Conservation (phyloP, 139 green algal genomes). For the Protoeuglena noctilucae region DNA sequence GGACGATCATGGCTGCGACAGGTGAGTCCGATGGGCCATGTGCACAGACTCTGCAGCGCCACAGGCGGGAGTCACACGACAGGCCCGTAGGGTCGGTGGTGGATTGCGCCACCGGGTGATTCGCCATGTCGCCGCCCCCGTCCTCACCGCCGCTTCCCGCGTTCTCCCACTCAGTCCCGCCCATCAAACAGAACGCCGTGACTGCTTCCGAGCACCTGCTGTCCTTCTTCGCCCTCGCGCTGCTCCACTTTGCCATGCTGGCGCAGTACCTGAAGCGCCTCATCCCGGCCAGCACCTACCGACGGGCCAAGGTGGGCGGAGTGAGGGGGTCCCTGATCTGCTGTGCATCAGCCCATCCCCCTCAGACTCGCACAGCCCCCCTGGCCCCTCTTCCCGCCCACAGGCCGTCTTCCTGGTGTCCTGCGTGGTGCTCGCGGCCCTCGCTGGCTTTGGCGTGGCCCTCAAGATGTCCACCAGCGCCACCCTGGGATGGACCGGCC, state of each 20-base stretch:
- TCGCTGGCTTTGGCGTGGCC: conserved; percentile 36
- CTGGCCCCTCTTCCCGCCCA: conserved; percentile 7
- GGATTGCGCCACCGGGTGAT: too few relatives aligned
- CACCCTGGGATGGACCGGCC: conserved; percentile 84
- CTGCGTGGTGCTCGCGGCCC: conserved; percentile 14
- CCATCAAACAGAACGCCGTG: conserved; percentile 94
- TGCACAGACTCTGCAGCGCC: too few relatives aligned
- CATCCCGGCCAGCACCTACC: conserved; percentile 14
- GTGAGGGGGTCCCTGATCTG: background rate
- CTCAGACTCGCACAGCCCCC: too few relatives aligned
- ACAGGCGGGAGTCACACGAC: too few relatives aligned
- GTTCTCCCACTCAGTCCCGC: conserved; percentile 69
- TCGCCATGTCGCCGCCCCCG: too few relatives aligned
- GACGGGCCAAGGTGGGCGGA: conserved; percentile 4
- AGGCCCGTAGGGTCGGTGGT: too few relatives aligned
- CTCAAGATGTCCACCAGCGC: conserved; percentile 64
- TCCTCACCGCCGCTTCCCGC: too few relatives aligned
- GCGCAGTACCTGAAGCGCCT: conserved; percentile 38
- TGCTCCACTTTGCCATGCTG: conserved; percentile 57
- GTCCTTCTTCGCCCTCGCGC: conserved; percentile 66
- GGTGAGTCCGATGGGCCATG: too few relatives aligned
- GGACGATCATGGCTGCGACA: conserved; percentile 46
- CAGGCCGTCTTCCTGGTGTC: conserved; percentile 28
- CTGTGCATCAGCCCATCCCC: too few relatives aligned
- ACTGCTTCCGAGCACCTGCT: conserved; percentile 90